Base-by-base conservation (phyloP, 2,329 filamentous ascomycete species). In the Colletotrichum godetiae region DNA sequence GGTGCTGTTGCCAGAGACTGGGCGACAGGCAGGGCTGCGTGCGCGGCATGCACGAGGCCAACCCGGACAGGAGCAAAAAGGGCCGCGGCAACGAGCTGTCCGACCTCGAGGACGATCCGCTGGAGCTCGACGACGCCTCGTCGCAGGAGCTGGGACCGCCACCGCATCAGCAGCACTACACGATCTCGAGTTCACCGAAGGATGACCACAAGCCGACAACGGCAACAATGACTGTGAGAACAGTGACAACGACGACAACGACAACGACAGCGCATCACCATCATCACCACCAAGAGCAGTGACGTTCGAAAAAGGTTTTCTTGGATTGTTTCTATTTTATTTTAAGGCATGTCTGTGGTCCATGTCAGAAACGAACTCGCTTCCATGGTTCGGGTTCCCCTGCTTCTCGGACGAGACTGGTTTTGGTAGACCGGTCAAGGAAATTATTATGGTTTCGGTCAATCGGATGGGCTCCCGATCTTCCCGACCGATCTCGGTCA, bases 51-150 rank as follows among this genome's bases (percentile, higher is more conserved):
- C 74, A 75, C 53, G 74, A 75, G 58, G 67, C 68, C 53, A 75
- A 75, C 56, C 74, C 74, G 19, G 74, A 75, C 35, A 65, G 53
- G 57, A 74, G 72, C 29, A 59, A 33, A 33, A 74, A 75, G 62
- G 74, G 74, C 31, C 74, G 74, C 27, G 74, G 68, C 42, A 62
- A 67, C 37, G 73, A 56, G 29, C 62, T 74, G 31, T 62, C 60
- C 19, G 74, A 73, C 22, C 71, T 61, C 11, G 71, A 73, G 1
- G 70, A 69, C 59, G 70, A 73, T 29, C 67, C 70, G n/a, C 24
- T 73, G 24, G 19, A 59, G 53, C 70, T 73, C 42, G 70, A 72
- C 69, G 66, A 49, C 42, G 19, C 42, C 19, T 49, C 46, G 0
- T 62, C 57, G 24, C 24, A 64, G 24, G 58, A 73, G 11, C 53